phyloP scores from a whole-genome alignment of 2,329 filamentous ascomycete genomes.

The Fusarium sambucinum region DNA sequence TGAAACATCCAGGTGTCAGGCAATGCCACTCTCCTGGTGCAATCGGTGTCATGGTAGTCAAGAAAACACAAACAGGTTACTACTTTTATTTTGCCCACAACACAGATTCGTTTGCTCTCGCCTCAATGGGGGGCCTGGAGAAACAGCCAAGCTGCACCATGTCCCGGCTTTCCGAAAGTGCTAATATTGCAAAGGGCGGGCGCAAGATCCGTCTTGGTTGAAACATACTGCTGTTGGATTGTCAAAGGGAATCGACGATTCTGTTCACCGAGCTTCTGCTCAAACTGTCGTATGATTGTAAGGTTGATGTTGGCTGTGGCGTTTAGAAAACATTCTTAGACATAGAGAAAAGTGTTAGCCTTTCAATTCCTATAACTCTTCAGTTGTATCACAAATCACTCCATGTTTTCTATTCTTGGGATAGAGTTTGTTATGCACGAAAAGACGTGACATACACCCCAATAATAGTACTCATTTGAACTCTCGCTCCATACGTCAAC shows the following conservation, averaged over 20 bases:
- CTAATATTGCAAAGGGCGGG: conserved; percentile 67
- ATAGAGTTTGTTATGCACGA: neutral
- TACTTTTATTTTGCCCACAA: conserved; percentile 97
- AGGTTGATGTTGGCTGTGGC: neutral
- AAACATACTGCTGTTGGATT: conserved; percentile 18
- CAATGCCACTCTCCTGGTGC: conserved; percentile 85
- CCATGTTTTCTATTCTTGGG: neutral
- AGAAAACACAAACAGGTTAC: conserved; percentile 80
- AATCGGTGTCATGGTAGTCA: conserved; percentile 91
- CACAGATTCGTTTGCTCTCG: conserved; percentile 87
- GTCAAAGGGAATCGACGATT: neutral
- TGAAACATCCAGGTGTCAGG: conserved; percentile 87
- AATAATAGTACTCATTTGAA: neutral
- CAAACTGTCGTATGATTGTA: neutral
- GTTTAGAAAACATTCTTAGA: conserved; percentile 1
- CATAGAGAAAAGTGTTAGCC: conserved; percentile 45
- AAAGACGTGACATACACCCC: neutral
- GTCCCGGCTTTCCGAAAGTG: conserved; percentile 75
- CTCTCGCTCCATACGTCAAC: neutral
- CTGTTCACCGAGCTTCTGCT: neutral
- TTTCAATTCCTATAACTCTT: conserved; percentile 41
- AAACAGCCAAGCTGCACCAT: conserved; percentile 83
- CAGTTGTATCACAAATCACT: neutral
- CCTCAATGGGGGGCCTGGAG: conserved; percentile 87
- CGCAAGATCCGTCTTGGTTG: conserved; percentile 59